These are phyloP conservation scores for Mycena polygramma DNA, from an alignment of 768 basidiomycete species.

Conservation along the genomic window DNA sequence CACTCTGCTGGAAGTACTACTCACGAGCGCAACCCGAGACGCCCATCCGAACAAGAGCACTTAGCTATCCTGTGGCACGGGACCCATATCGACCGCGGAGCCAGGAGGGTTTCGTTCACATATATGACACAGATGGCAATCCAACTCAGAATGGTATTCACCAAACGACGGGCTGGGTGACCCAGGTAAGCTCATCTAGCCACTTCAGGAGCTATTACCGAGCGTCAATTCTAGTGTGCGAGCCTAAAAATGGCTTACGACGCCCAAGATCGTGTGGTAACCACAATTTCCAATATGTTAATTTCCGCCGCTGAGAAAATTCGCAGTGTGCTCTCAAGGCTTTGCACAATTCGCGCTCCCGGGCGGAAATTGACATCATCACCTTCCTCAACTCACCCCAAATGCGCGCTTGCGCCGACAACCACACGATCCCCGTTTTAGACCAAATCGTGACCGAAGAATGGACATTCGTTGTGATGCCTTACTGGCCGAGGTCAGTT, in stretches of 20 bases:
- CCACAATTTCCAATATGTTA: neutral
- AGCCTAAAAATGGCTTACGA: constrained; percentile 40
- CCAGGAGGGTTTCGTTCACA: constrained; percentile 28
- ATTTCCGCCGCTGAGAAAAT: neutral
- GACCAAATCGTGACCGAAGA: constrained; percentile 35
- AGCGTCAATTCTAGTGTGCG: constrained; percentile 9
- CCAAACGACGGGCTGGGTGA: constrained; percentile 37
- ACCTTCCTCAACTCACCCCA: constrained; percentile 34
- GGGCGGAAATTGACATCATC: constrained; percentile 32
- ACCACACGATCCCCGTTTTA: constrained; percentile 38
- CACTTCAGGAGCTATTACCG: neutral
- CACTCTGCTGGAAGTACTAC: constrained; percentile 37
- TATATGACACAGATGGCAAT: constrained; percentile 12
- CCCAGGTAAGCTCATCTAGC: constrained; percentile 21
- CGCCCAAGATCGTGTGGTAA: constrained; percentile 34
- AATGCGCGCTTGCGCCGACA: constrained; percentile 33
- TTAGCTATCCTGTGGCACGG: constrained; percentile 16
- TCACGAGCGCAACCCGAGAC: constrained; percentile 32
- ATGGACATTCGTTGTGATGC: constrained; percentile 38
- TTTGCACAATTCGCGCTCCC: constrained; percentile 27
- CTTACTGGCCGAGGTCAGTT: constrained; percentile 36
- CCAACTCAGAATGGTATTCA: constrained; percentile 15
- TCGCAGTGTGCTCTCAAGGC: constrained; percentile 34
- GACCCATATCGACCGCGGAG: constrained; percentile 28
- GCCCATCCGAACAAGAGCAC: constrained; percentile 7